Base-by-base conservation (phyloP, 163 green algal species). In the Volvox carteri region DNA sequence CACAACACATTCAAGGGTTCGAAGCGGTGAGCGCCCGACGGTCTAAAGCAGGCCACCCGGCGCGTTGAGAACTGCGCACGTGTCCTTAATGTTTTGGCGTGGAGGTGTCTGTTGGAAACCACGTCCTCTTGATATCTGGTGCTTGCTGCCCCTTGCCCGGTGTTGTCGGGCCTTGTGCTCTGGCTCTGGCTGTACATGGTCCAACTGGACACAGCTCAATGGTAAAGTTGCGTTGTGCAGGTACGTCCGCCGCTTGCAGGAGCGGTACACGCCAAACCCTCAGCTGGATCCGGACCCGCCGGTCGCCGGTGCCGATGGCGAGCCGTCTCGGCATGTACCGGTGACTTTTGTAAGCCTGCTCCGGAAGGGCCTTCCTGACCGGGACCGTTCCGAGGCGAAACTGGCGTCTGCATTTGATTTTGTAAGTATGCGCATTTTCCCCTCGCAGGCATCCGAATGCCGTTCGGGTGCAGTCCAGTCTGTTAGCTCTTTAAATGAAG, bases 261-360 rank as follows among this genome's bases (percentile, higher is more conserved):
- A 93, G 37, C 92, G 95, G 16, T 98, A 97, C 90, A 86, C 87
- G 25, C 94, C 93, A 21, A 89, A 95, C 46, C 78, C 90, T 0
- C 65, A 88, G 76, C 78, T 95, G 42, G 90, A 93, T 30, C 85
- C 92, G 1, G 89, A 92, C 16, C 77, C 91, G 25, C 86, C 72
- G 68, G 8, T 21, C 0, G 46, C 50, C 25, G 68, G 39, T 39
- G 37, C 21, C 23, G 68, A 72, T 81, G 90, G 37, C 23, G 91
- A 90, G 33, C 28, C 67, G 35, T 76, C 76, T 1, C 86, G 78
- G 70, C 73, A 62, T 23, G 91, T 97, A 28, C 96, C 96, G 4
- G 86, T 99, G 18, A 96, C 95, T 3, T 99, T 98, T 87, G 94
- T 99, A 87, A 99, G 98, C 93, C 91, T 99, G 87, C 95, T 99